phyloP scores from a whole-genome alignment of 2,329 filamentous ascomycete genomes.

The Fusarium falciforme region DNA sequence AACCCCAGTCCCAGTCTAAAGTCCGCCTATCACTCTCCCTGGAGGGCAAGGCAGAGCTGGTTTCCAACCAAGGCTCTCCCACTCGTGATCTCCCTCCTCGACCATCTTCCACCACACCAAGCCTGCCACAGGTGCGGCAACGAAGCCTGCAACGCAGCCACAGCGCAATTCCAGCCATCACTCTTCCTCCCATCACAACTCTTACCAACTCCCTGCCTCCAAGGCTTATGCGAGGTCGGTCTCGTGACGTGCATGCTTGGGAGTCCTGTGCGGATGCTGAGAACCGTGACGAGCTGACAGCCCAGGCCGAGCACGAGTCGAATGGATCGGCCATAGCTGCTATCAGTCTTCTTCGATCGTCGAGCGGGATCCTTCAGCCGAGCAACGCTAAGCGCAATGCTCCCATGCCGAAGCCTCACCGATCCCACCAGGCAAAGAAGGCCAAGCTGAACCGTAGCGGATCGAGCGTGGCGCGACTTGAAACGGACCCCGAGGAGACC shows the following conservation, averaged over 20 bases:
- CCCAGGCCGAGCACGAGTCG: slow-evolving; percentile 83
- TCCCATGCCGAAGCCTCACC: slow-evolving; percentile 46
- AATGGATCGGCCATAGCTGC: slow-evolving; percentile 84
- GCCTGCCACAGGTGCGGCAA: slow-evolving; percentile 60
- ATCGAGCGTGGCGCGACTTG: slow-evolving; percentile 72
- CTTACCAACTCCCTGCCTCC: slow-evolving; percentile 66
- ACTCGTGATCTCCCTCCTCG: slow-evolving; percentile 62
- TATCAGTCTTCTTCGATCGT: slow-evolving; percentile 83
- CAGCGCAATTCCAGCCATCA: slow-evolving; percentile 72
- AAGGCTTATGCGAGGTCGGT: slow-evolving; percentile 75
- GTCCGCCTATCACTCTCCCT: slow-evolving; percentile 85
- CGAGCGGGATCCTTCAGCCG: slow-evolving; percentile 64
- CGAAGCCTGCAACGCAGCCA: slow-evolving; percentile 75
- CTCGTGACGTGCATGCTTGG: slow-evolving; percentile 89
- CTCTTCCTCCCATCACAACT: slow-evolving; percentile 66
- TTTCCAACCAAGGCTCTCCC: slow-evolving; percentile 76
- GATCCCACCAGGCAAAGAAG: slow-evolving; percentile 64
- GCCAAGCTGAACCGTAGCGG: slow-evolving; percentile 69
- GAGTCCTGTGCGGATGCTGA: slow-evolving; percentile 90
- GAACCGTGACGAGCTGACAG: slow-evolving; percentile 79
- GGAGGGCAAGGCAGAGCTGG: slow-evolving; percentile 90
- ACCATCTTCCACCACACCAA: slow-evolving; percentile 60
- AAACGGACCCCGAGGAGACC: slow-evolving; percentile 52
- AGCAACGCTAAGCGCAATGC: slow-evolving; percentile 76
- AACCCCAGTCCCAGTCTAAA: slow-evolving; percentile 57